Base-by-base conservation (phyloP, 2,329 filamentous ascomycete species). In the Sphaerulina populicola region DNA sequence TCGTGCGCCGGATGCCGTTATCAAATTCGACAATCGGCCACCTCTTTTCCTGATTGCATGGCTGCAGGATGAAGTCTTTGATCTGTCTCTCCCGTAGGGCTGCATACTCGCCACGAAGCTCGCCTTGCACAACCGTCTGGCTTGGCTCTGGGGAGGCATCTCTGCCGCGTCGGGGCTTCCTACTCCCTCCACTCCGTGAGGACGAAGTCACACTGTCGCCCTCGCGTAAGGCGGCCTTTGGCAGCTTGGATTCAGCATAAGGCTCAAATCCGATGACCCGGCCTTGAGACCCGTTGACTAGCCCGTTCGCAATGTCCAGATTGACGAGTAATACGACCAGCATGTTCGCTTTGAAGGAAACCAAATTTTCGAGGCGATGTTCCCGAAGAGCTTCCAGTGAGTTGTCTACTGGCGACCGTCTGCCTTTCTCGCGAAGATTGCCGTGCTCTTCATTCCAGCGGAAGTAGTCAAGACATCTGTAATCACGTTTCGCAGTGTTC, bases 291-390 rank as follows among this genome's bases (percentile, higher is more conserved):
- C 74, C 74, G 55, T 77, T 76, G 57, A 72, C 73, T 2, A 77
- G 68, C 1, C 70, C 69, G 1, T 41, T 36, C 0, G 49, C 30
- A 4, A 75, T 60, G 52, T 72, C 70, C 6, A 80, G 61, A 51
- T 80, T 80, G 12, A 68, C 66, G 2, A 78, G 71, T 1, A 81
- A 67, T 4, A 80, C 71, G 4, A 80, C 76, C 2, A 73, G 69
- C 72, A 77, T 77, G 14, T 72, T 73, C 31, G 68, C 58, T 51
- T 79, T 79, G 11, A 79, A 66, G 48, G 73, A 62, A 6, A 77
- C 61, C 2, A 62, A 56, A 0, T 66, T 57, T 9, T 74, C 72
- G 47, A 72, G 77, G 1, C 73, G 70, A 55, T 79, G 76, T 11
- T 60, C 58, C 23, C 52, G 49, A 7, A 54, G 44, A n/a, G 48